Evolutionary conservation across 305 asterid species (phyloP), one percentile per base, ranked within the genome.

Genomic region (Fraxinus ornus): DNA sequence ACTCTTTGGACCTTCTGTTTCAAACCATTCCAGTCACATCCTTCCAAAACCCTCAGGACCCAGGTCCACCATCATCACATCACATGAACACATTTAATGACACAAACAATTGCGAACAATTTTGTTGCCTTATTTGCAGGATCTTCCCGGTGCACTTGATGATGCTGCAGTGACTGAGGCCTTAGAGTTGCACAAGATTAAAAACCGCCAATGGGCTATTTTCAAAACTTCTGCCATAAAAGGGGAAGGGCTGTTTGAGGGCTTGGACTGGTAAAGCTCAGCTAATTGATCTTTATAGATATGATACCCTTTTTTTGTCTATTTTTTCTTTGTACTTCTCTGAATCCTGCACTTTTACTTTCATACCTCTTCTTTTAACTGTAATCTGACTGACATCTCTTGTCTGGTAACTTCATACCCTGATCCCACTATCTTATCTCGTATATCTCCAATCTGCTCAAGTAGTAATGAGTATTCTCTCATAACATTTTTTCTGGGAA

Each of bases 181-280:
- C 79, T 87, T 96, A 79, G 99, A 93, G 89, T 85, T 96, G 93
- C 98, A 94, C 90, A 92, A 90, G 89, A 96, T 96, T 76, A 96
- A 91, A 86, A 96, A 83, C 88, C 92, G 98, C 12, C 98, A 96
- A 80, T 96, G 99, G 99, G 81, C 97, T 73, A 96, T 96, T 82
- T 96, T 96, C 76, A 94, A 93, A 91, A 92, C 99, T 79, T 96
- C 99, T 73, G 99, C 99, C 82, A 81, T 94, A 76, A 96, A 96
- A 89, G 99, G 99, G 84, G 99, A 96, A 87, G 99, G 98, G 79
- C 92, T 96, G 82, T 96, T 92, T 82, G 99, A 96, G 87, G 99
- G 99, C 80, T 89, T 96, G 85, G 98, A 96, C 90, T 96, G 99
- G 99, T 96, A n/a, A 87, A 89, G 94, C 82, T 80, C 44, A 52